A percentile compares a stretch with the other conserved stretches of the same genome.
Conservation (phyloP, 345 rosid species). For the Lenwebbia sp. region DNA sequence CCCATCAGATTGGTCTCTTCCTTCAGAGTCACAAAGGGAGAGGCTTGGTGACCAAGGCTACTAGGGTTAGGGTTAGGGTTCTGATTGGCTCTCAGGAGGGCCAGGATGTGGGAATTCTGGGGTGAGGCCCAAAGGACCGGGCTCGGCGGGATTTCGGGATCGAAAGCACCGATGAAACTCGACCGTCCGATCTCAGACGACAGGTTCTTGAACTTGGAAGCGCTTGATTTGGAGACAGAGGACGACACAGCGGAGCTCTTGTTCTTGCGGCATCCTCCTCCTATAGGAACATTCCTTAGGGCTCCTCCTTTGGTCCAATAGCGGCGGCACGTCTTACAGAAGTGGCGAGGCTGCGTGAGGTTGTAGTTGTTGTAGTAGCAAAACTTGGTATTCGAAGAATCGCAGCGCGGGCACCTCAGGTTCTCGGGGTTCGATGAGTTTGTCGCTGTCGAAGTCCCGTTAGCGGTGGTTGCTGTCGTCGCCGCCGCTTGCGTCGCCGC, state of each 20-base stretch:
- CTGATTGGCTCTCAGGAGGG: slow-evolving; percentile 30
- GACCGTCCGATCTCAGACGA: slow-evolving; percentile 42
- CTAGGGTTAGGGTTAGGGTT: slow-evolving; percentile 33
- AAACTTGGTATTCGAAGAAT: slow-evolving; percentile 69
- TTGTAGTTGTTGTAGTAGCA: slow-evolving; percentile 81
- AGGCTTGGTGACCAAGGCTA: neutral
- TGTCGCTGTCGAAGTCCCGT: neutral
- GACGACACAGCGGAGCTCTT: slow-evolving; percentile 28
- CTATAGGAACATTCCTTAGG: slow-evolving; percentile 61
- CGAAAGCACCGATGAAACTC: slow-evolving; percentile 25
- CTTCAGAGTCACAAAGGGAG: slow-evolving; percentile 15
- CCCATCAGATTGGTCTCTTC: slow-evolving; percentile 38
- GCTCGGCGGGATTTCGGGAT: slow-evolving; percentile 28
- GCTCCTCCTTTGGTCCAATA: slow-evolving; percentile 86
- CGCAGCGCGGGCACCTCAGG: slow-evolving; percentile 66
- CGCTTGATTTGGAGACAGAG: slow-evolving; percentile 18
- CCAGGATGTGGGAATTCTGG: slow-evolving; percentile 37
- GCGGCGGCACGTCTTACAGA: slow-evolving; percentile 84
- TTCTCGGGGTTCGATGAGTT: slow-evolving; percentile 18
- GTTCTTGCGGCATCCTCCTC: slow-evolving; percentile 72
- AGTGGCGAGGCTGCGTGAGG: slow-evolving; percentile 79
- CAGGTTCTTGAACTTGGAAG: slow-evolving; percentile 26
- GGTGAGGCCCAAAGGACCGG: slow-evolving; percentile 41
- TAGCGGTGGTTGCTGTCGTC: neutral
- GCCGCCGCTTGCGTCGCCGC: slow-evolving; percentile 2